Evolutionary conservation across 495 filamentous ascomycete genomes (phyloP), one percentile per base, ranked within the genome.

Genomic region (Xylaria bambusicola): DNA sequence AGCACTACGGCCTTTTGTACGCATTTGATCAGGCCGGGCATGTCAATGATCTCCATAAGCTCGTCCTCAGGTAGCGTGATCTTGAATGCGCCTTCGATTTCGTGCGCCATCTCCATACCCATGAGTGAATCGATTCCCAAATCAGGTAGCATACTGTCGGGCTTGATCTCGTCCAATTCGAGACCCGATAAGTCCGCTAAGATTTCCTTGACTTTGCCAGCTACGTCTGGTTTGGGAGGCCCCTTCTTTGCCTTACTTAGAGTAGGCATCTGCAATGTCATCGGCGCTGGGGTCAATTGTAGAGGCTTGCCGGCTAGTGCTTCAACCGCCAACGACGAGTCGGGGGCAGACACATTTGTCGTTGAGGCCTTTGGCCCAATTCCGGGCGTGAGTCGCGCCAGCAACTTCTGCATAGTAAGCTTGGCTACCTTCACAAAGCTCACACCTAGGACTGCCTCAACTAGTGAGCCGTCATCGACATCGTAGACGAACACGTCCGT

Each of bases 121-220:
- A 65, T 49, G 3, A 77, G 51, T 12, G 74, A 77, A 33, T 75
- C 74, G 18, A 77, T 64, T 7, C 74, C 74, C n/a, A 77, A 54
- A 20, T 75, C 78, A 6, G 72, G 74, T 21, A 84, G 67, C 3
- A 73, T 62, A 0, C 62, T 66, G 23, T 77, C 67, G 17, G 65
- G 58, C 6, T 65, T 52, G 6, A 85, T 77, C 17, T 82, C 78
- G 2, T 66, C 52, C 0, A 66, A 45, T 18, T 81, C 75, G 0
- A 84, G 54, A 1, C 80, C 80, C 23, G 75, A 79, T 3, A 82
- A 23, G 10, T 73, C 64, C 0, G 63, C 62, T 3, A 79, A 33
- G 1, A 75, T 36, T 3, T 10, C 8, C 7, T 13, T 6, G 36
- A 38, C 15, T 15, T 38, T 38, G 36, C 7, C 36, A 3, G 36